Base-by-base conservation (phyloP, 306 rosid species). In the Glycine tomentella region DNA sequence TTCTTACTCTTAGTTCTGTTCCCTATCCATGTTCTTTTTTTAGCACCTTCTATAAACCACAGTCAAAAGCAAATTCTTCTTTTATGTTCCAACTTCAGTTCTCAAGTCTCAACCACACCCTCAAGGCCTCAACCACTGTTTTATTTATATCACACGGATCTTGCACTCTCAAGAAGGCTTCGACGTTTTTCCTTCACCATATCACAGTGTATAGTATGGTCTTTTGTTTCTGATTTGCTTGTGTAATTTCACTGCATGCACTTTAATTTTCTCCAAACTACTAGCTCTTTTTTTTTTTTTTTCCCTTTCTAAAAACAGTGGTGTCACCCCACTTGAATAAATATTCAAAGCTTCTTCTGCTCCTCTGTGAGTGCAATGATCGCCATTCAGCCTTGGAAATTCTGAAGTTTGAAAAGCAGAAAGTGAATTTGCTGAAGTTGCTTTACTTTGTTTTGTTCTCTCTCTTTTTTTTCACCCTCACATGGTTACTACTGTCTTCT, bases 351-450 rank as follows among this genome's bases (percentile, higher is more conserved):
- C 40, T 48, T 69, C 31, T 25, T 25, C 11, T 36, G 61, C 45
- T 72, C 45, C 14, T 63, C 40, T 74, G 16, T 49, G 78, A 70
- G 56, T 72, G 48, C 78, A 80, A 66, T 20, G 36, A 17, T 25
- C 56, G 49, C 56, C 17, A 61, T 16, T 76, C 42, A 31, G 46
- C 55, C 53, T 66, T 76, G 48, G 68, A 64, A 76, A 33, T 40
- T 76, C 70, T 71, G 62, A 64, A 80, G 51, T 53, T 62, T 15
- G 72, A 75, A 84, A 76, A 81, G 83, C 8, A 13, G 69, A 64
- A 85, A 56, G 74, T 71, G 77, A 71, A 65, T 81, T 76, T 49
- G 46, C 52, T 81, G 55, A 72, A 76, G 76, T 76, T 71, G n/a
- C 71, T 81, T 81, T 44, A 71, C 77, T 77, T 70, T 76, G 31